These are phyloP conservation scores for Peronosclerospora sorghi DNA, from an alignment of 352 stramenopile species.

Conservation along the genomic window DNA sequence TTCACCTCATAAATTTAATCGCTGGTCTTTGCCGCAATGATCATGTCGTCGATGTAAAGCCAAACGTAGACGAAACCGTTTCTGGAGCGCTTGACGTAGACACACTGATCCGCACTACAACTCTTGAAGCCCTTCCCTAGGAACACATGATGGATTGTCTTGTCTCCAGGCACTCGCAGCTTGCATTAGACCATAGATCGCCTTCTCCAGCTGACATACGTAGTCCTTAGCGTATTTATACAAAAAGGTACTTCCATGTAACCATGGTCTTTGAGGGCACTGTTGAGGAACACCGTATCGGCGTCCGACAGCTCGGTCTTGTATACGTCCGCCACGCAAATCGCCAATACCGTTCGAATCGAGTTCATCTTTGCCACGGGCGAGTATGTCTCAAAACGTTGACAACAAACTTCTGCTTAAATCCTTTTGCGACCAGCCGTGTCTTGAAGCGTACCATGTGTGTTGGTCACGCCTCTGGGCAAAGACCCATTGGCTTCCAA, in stretches of 20 bases:
- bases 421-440: background rate
- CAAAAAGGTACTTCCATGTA: background rate
- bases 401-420: background rate
- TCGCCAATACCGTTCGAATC: constrained; percentile 14
- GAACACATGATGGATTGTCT: too few relatives aligned
- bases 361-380: constrained; percentile 31
- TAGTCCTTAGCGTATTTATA: too few relatives aligned
- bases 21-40: constrained; percentile 8
- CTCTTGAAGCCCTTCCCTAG: constrained; percentile 1
- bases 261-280: constrained; percentile 5
- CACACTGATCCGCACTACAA: constrained; percentile 11
- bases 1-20: too few relatives aligned
- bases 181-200: too few relatives aligned
- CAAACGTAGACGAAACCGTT: constrained; percentile 6
- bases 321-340: background rate
- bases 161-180: too few relatives aligned
- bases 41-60: background rate
- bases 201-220: too few relatives aligned
- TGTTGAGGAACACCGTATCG: constrained; percentile 22
- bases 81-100: constrained; percentile 4
- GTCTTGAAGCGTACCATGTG: background rate
- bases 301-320: constrained; percentile 19
- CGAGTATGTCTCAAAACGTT: constrained; percentile 1
- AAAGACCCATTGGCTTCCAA: background rate
- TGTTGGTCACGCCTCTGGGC: background rate